phyloP scores from a whole-genome alignment of 176 grass and related monocot species.

The Elymus sibiricus region DNA sequence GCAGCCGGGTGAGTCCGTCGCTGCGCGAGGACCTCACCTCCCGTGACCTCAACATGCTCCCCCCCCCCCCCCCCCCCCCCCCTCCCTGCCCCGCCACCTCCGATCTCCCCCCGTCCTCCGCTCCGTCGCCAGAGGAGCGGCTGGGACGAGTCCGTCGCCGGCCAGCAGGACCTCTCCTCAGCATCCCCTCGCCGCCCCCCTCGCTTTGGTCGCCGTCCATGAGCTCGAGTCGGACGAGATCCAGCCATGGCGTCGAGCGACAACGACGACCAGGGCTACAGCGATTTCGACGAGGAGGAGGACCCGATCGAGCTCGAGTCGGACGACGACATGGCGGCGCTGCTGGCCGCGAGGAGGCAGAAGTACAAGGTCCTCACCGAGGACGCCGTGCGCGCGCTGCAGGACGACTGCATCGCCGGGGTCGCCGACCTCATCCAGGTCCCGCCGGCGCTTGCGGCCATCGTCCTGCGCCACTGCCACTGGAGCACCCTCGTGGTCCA shows the following conservation, averaged over 20 bases:
- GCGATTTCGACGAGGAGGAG: neutral
- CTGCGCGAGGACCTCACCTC: no score
- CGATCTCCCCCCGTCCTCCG: no score
- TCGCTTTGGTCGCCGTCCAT: no score
- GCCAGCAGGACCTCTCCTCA: no score
- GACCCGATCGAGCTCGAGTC: neutral
- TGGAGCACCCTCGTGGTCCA: slow-evolving; percentile 17
- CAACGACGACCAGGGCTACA: neutral
- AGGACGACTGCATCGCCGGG: neutral
- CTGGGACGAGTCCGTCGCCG: no score
- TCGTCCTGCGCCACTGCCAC: slow-evolving; percentile 7
- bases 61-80: no score
- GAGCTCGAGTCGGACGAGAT: no score
- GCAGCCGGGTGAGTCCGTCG: no score
- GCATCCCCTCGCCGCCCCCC: no score
- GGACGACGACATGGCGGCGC: neutral
- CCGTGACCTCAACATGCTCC: no score
- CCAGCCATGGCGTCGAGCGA: neutral
- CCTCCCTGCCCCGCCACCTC: no score
- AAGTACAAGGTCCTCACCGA: neutral
- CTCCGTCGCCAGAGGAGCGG: no score
- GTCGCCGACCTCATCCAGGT: neutral
- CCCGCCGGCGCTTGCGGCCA: slow-evolving; percentile 6
- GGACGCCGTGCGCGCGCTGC: neutral
- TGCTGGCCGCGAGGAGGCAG: neutral